Evolutionary conservation across 305 asterid species (phyloP).

Genomic region (Ruellia speciosa): DNA sequence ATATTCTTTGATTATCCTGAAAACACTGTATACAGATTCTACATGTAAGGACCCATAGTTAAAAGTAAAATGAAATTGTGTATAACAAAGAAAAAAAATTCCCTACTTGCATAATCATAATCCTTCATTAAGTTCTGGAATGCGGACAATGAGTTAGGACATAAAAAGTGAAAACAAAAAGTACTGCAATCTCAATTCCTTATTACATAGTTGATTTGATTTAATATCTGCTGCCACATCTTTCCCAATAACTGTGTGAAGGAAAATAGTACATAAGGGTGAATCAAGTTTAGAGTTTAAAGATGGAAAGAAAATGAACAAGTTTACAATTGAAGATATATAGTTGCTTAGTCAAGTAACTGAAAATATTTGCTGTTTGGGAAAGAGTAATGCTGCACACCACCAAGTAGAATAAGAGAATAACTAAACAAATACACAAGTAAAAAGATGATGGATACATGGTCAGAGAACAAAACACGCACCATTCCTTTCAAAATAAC

Average conservation of each 20-base stretch:
- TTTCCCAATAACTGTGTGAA: neutral
- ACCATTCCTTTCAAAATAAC: constrained; percentile 79
- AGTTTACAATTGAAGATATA: neutral
- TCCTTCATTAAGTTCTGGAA: neutral
- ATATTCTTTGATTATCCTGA: too few species aligned
- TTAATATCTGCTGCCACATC: neutral
- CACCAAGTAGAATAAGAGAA: constrained; percentile 6
- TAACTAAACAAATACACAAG: neutral
- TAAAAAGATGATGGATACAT: neutral
- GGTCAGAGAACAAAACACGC: constrained; percentile 28
- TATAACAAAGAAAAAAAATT: neutral
- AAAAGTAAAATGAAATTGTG: neutral
- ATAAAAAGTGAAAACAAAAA: neutral
- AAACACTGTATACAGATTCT: too few species aligned
- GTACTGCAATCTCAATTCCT: neutral
- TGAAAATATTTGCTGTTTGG: neutral
- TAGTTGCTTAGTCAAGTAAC: neutral
- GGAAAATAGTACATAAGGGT: neutral
- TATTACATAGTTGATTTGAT: neutral
- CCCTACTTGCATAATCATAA: neutral
- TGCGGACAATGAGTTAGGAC: neutral
- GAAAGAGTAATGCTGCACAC: neutral
- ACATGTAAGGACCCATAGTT: too few species aligned
- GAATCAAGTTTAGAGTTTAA: neutral
- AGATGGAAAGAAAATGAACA: neutral